These are phyloP conservation scores for Viola odorata DNA, from an alignment of 345 rosid species.

Conservation along the genomic window DNA sequence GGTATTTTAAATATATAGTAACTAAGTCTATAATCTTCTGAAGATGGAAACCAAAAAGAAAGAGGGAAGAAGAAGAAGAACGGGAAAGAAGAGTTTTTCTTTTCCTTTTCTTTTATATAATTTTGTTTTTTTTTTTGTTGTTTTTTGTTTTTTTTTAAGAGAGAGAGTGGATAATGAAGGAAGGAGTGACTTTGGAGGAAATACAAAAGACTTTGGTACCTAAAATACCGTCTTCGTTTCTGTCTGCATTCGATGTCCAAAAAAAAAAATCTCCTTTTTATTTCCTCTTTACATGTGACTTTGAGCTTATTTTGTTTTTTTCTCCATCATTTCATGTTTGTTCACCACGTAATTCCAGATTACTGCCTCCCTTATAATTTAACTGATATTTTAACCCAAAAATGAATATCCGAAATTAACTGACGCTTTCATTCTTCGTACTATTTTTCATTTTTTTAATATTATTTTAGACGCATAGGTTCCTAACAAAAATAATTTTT, in stretches of 20 bases:
- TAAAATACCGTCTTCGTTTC: conserved; percentile 1
- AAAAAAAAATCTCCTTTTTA: not conserved
- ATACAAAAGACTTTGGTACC: not conserved
- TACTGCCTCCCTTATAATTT: not conserved
- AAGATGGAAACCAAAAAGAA: not conserved
- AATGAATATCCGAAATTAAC: no score
- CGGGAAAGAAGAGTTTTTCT: not conserved
- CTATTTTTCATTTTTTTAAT: no score
- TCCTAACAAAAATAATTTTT: no score
- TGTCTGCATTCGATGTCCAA: not conserved
- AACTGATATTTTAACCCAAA: not conserved
- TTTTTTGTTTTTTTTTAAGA: not conserved
- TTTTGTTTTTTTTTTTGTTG: not conserved
- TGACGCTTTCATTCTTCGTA: no score
- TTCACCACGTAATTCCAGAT: not conserved
- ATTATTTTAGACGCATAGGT: no score
- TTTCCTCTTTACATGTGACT: not conserved
- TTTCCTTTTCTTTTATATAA: no score
- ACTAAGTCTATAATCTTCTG: not conserved
- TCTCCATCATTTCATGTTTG: not conserved
- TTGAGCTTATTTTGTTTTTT: not conserved
- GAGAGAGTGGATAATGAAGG: conserved; percentile 20
- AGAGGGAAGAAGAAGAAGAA: not conserved
- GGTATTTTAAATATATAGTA: no score
- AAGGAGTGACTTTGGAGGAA: not conserved